Evolutionary conservation across 306 rosid species (phyloP), one percentile per base, ranked within the genome.

Genomic region (Lathyrus oleraceus): DNA sequence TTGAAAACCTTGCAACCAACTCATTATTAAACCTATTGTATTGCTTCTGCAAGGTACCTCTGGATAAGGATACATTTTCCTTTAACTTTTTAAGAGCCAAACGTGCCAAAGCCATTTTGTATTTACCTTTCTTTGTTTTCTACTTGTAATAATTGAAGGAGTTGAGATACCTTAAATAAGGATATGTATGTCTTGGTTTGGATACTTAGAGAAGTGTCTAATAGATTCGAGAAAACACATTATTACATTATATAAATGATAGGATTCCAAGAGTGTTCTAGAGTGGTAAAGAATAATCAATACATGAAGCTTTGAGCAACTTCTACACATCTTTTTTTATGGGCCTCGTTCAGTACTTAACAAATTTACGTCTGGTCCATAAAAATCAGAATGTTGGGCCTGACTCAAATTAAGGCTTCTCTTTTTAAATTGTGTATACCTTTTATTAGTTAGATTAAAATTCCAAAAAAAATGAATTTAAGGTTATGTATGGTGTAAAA

Each of bases 41-140:
- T 54, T 60, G 78, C 14, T 62, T 78, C 52, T 78, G 83, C 44
- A 72, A 74, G 0, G 87, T 76, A 6, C 54, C 69, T 78, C 39
- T 10, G 7, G 62, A 48, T 52, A n/a, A 19, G 21, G 2, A 21
- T 47, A 66, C 66, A 76, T 81, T 83, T 70, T 77, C 86, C n/a
- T 86, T 81, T 70, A 92, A 32, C 13, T 73, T 84, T 61, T 52
- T 89, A 79, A 81, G 47, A 54, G 87, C 87, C 67, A 86, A 86
- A 71, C 96, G 91, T 43, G 92, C 82, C 76, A 86, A 43, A 66
- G 98, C 86, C 98, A 89, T 92, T 36, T 61, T 39, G 8, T 11
- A 5, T 38, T 65, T 1, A 56, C 5, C 15, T 65, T 68, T 30
- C 27, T n/a, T n/a, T 32, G 6, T 27, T n/a, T 43, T 5, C 40